These are phyloP conservation scores for Hymenoscyphus linearis DNA, from an alignment of 2,329 filamentous ascomycete genomes.

Conservation along the genomic window DNA sequence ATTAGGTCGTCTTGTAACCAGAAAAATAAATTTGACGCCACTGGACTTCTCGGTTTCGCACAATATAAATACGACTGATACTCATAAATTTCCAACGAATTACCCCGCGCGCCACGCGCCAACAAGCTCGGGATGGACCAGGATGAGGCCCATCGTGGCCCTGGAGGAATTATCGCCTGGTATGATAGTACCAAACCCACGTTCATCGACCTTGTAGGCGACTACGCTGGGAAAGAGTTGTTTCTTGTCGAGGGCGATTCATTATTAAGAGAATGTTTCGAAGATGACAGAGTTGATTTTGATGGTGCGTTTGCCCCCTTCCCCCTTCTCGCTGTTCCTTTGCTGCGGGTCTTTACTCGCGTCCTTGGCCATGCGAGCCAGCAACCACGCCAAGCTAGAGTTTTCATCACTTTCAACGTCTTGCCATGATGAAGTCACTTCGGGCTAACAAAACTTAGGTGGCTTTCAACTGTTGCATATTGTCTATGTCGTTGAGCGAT, in stretches of 20 bases:
- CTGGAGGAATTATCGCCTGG: conserved; percentile 29
- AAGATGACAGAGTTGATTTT: conserved; percentile 60
- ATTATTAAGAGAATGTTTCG: conserved; percentile 59
- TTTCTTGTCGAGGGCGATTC: conserved; percentile 72
- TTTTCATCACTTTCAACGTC: neutral
- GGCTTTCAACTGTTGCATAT: conserved; percentile 70
- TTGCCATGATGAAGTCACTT: neutral
- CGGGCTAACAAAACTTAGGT: conserved; percentile 30
- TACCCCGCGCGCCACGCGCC: conserved; percentile 5
- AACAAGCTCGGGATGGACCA: conserved; percentile 8
- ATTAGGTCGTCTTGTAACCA: neutral
- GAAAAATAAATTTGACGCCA: neutral
- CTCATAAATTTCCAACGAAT: neutral
- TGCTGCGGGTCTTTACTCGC: neutral
- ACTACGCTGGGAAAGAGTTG: conserved; percentile 68
- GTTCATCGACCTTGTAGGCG: conserved; percentile 62
- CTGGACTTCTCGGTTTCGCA: neutral
- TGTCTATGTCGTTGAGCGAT: conserved; percentile 61
- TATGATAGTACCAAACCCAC: conserved; percentile 40
- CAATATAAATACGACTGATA: neutral
- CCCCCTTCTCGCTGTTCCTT: neutral
- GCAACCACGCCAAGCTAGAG: neutral
- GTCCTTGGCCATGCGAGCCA: neutral
- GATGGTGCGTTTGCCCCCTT: conserved; percentile 34
- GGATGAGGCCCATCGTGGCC: conserved; percentile 11